Evolutionary conservation across 306 rosid species (phyloP).

Genomic region (Datisca glomerata): DNA sequence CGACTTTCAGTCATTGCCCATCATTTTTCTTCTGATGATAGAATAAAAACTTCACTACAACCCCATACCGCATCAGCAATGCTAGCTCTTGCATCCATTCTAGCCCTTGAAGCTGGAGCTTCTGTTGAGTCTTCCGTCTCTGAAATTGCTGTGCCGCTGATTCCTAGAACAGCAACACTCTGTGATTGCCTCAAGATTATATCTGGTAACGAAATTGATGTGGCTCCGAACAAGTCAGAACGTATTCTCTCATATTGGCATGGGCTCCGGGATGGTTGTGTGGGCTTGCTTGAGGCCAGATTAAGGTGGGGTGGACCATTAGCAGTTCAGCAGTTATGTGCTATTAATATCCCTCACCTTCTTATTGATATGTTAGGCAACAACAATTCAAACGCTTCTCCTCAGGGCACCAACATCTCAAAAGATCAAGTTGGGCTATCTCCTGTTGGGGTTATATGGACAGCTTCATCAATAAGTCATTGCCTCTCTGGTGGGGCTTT

Average conservation of each 20-base stretch:
- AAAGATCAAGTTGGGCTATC: conserved; percentile 63
- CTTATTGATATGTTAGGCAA: conserved; percentile 54
- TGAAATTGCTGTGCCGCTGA: conserved; percentile 69
- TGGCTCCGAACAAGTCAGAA: conserved; percentile 19
- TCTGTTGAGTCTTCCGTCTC: conserved; percentile 59
- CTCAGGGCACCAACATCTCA: conserved; percentile 33
- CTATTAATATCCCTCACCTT: conserved; percentile 64
- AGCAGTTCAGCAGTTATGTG: conserved; percentile 85
- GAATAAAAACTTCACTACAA: conserved; percentile 31
- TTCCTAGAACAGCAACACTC: conserved; percentile 60
- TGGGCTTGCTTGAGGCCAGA: conserved; percentile 73
- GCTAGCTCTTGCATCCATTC: conserved; percentile 80
- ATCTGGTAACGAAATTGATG: conserved; percentile 33
- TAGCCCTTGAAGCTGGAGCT: conserved; percentile 67
- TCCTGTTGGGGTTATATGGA: conserved; percentile 77
- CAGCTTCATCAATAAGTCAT: conserved; percentile 57
- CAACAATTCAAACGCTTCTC: conserved; percentile 27
- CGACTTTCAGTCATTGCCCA: conserved; percentile 66
- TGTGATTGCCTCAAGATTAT: conserved; percentile 52
- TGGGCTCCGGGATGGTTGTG: conserved; percentile 78
- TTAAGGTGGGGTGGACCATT: conserved; percentile 82
- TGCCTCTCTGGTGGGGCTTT: conserved; percentile 72
- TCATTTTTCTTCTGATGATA: conserved; percentile 49
- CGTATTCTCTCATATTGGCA: conserved; percentile 68
- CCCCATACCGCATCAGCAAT: conserved; percentile 62